Percentiles rank a stretch among this genome's conserved stretches.
phyloP scores from a whole-genome alignment of 2,329 filamentous ascomycete species.

The Microcyclospora pomicola region DNA sequence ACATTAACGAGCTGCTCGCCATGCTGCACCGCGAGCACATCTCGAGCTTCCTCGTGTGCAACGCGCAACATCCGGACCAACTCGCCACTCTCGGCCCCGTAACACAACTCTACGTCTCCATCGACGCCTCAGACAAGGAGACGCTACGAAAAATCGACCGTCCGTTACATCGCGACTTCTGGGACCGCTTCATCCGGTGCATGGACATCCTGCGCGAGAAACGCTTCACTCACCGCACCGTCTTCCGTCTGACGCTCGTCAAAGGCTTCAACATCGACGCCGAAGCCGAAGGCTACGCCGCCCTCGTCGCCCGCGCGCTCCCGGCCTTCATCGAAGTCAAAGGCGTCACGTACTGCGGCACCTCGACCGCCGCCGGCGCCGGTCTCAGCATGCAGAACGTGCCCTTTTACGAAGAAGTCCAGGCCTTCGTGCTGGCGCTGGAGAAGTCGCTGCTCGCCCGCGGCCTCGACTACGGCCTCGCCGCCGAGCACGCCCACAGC shows the following conservation, averaged over 20 bases:
- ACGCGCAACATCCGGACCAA: slow-evolving; percentile 90
- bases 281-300: slow-evolving; percentile 78
- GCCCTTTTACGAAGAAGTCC: slow-evolving; percentile 85
- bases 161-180: slow-evolving; percentile 88
- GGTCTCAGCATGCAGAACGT: slow-evolving; percentile 96
- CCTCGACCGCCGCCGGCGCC: slow-evolving; percentile 66
- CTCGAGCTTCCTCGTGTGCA: slow-evolving; percentile 90
- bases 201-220: slow-evolving; percentile 77
- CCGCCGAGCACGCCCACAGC: slow-evolving; percentile 86
- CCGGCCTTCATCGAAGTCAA: slow-evolving; percentile 94
- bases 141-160: slow-evolving; percentile 78
- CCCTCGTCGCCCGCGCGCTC: slow-evolving; percentile 70
- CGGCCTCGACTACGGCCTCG: slow-evolving; percentile 75
- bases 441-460: slow-evolving; percentile 53
- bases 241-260: slow-evolving; percentile 87
- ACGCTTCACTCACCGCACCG: slow-evolving; percentile 75
- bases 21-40: slow-evolving; percentile 79
- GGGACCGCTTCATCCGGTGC: slow-evolving; percentile 87
- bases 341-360: slow-evolving; percentile 93
- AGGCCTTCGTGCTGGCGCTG: slow-evolving; percentile 64
- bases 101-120: slow-evolving; percentile 91
- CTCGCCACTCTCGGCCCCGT: slow-evolving; percentile 69
- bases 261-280: slow-evolving; percentile 98
- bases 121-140: slow-evolving; percentile 85
- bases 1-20: slow-evolving; percentile 81